Conservation (phyloP, 1,284 basidiomycete genomes). For the Sporisorium sorghi region DNA sequence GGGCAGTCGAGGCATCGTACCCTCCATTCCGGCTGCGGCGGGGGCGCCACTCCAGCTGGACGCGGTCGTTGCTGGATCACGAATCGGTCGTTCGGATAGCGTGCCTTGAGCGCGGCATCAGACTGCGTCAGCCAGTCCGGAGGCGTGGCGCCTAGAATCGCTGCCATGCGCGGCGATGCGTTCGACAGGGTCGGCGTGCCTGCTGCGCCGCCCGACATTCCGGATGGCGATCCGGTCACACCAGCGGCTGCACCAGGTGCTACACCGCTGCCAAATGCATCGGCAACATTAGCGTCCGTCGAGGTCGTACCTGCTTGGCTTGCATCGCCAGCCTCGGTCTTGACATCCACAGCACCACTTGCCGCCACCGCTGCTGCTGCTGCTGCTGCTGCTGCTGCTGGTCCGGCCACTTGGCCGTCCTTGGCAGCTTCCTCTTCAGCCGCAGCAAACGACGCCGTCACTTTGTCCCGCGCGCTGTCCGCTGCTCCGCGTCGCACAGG, state of each 20-base stretch:
- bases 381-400: slow-evolving; percentile 69
- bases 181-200: slow-evolving; percentile 24
- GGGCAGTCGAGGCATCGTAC: slow-evolving; percentile 95
- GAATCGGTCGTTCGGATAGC: slow-evolving; percentile 86
- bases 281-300: slow-evolving; percentile 16
- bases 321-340: slow-evolving; percentile 19
- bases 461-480: slow-evolving; percentile 31
- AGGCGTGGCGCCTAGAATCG: slow-evolving; percentile 28
- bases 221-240: slow-evolving; percentile 68
- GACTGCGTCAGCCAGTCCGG: slow-evolving; percentile 80
- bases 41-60: slow-evolving; percentile 38
- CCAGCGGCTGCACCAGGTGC: slow-evolving; percentile 22
- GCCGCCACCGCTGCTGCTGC: slow-evolving; percentile 68
- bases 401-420: slow-evolving; percentile 19
- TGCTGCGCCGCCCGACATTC: neutral
- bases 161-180: slow-evolving; percentile 34
- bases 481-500: slow-evolving; percentile 28
- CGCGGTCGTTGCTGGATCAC: slow-evolving; percentile 54
- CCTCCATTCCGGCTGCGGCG: slow-evolving; percentile 78
- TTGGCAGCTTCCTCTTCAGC: slow-evolving; percentile 25
- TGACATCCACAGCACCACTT: slow-evolving; percentile 1
- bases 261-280: slow-evolving; percentile 20
- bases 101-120: slow-evolving; percentile 76
- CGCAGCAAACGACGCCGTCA: slow-evolving; percentile 26
- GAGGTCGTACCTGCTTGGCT: slow-evolving; percentile 8